These are phyloP conservation scores for Ascochyta pisi DNA, from an alignment of 2,329 filamentous ascomycete genomes.

Conservation along the genomic window DNA sequence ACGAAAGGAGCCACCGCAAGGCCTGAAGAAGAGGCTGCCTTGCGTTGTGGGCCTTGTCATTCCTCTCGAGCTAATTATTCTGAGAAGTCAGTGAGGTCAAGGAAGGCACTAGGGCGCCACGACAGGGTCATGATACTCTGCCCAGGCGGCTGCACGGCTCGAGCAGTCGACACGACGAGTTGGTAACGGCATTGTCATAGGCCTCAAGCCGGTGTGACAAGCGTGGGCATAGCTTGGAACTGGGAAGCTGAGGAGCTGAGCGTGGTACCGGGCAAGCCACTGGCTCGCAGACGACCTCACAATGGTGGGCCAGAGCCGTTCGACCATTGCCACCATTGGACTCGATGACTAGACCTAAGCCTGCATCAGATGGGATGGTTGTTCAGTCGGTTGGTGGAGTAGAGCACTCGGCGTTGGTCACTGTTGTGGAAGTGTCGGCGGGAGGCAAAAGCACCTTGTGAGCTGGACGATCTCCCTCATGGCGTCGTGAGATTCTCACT, in stretches of 20 bases:
- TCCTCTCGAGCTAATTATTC: too few species aligned
- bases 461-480: too few species aligned
- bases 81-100: too few species aligned
- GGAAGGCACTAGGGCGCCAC: too few species aligned
- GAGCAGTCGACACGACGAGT: background rate
- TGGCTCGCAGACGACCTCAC: background rate
- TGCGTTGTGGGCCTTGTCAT: too few species aligned
- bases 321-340: background rate
- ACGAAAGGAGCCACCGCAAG: background rate
- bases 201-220: too few species aligned
- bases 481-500: too few species aligned
- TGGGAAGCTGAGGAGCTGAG: too few species aligned
- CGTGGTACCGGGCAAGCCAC: background rate
- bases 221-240: too few species aligned
- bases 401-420: background rate
- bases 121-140: background rate
- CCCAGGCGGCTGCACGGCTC: background rate
- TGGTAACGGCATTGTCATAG: background rate
- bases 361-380: background rate
- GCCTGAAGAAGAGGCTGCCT: too few species aligned
- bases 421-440: background rate
- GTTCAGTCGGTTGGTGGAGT: background rate
- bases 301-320: background rate
- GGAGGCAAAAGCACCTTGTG: too few species aligned
- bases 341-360: background rate